Evolutionary conservation across 345 rosid species (phyloP), one percentile per base, ranked within the genome.

Genomic region (Aegle marmelos): DNA sequence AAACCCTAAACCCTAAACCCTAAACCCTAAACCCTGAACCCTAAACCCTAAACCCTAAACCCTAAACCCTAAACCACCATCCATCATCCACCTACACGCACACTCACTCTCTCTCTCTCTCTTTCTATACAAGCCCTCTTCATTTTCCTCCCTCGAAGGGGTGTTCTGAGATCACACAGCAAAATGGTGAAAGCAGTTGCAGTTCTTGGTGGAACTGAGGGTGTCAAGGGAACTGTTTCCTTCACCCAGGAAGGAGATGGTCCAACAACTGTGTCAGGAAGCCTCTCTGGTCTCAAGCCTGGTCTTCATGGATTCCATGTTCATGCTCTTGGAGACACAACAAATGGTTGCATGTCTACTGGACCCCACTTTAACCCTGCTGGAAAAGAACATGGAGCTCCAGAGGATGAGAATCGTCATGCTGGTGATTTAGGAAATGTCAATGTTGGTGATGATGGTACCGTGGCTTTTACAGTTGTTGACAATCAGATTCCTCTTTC

Each of bases 381-480:
- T 75, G 84, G 84, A 62, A 96, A 96, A 81, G 91, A 91, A 58
- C 99, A 96, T 72, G 98, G 99, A 86, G 92, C 97, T 59, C 97
- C 99, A 13, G 91, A 81, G 45, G 99, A 96, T 59, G 93, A 82
- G 73, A 83, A 82, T 59, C 97, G 99, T 30, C 99, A 94, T 89
- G 99, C 98, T 72, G 98, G 98, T 61, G 99, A 96, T 87, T 79
- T 92, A 36, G 99, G 98, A 82, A 93, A 92, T 79, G 76, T 93
- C 78, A 79, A 45, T 83, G 98, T 58, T 76, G 95, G 97, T 79
- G 97, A 83, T 67, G 94, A 95, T 79, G 98, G 98, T n/a, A n/a
- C n/a, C n/a, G n/a, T n/a, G n/a, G n/a, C 69, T 70, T 89, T 93
- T 88, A 85, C 92, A 31, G 84, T 89, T 62, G 63, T 77, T 68